Conservation (phyloP, 2,329 filamentous ascomycete species). For the Pseudofabraea citricarpa region DNA sequence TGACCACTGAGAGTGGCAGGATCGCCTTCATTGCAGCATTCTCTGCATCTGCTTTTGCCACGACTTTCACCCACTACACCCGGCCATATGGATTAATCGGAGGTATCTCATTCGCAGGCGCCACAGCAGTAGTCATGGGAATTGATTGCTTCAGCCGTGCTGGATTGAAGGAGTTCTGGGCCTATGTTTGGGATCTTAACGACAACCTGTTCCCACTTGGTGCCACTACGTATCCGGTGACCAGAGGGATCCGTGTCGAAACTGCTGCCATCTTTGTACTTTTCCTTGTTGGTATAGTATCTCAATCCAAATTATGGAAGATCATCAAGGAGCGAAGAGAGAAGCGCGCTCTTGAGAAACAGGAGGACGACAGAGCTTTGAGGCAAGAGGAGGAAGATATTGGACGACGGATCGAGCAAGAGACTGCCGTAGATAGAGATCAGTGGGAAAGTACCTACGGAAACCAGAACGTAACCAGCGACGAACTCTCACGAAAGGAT, state of each 20-base stretch:
- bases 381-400: slow-evolving; percentile 65
- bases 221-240: slow-evolving; percentile 77
- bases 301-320: slow-evolving; percentile 82
- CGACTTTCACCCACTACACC: slow-evolving; percentile 76
- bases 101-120: slow-evolving; percentile 74
- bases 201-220: slow-evolving; percentile 72
- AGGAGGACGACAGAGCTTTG: slow-evolving; percentile 47
- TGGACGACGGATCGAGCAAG: slow-evolving; percentile 60
- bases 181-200: slow-evolving; percentile 85
- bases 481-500: slow-evolving; percentile 14
- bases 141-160: slow-evolving; percentile 87
- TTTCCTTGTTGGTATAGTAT: slow-evolving; percentile 70
- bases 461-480: slow-evolving; percentile 40
- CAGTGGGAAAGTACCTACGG: slow-evolving; percentile 79
- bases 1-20: slow-evolving; percentile 57
- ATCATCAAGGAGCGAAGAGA: slow-evolving; percentile 62
- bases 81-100: slow-evolving; percentile 73
- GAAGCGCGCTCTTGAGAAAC: slow-evolving; percentile 44
- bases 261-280: slow-evolving; percentile 73
- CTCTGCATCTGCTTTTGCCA: slow-evolving; percentile 60
- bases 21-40: slow-evolving; percentile 73
- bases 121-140: slow-evolving; percentile 73
- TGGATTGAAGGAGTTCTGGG: slow-evolving; percentile 95
- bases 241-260: slow-evolving; percentile 81
- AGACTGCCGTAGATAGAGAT: slow-evolving; percentile 54